Base-by-base conservation (phyloP, 2,329 filamentous ascomycete genomes). In the Arthrobotrys sphaeroides region DNA sequence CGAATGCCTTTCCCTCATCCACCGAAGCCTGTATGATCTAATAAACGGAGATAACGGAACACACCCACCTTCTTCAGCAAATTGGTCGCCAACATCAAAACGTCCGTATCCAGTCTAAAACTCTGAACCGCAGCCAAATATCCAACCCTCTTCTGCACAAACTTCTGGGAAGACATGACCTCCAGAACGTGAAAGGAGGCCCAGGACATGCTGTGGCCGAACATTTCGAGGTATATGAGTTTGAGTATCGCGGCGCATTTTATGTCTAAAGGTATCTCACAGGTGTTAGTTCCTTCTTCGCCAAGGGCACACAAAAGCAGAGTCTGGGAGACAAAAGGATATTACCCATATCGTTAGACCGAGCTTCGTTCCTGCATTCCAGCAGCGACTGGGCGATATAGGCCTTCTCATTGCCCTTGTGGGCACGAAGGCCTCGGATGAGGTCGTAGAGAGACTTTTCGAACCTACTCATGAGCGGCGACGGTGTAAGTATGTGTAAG, bases 141-240 rank as follows among this genome's bases (percentile, higher is more conserved):
- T 70, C 94, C 95, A 47, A 97, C 93, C 78, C 94, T 88, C 84
- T 99, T 99, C 83, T 97, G 94, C 79, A 93, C 88, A 82, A 96
- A 96, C 82, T 97, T 98, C 53, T 91, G 87, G 40, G 93, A 96
- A 38, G 94, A 96, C 95, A 99, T 99, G 84, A 99, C 95, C 84
- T 99, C 95, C 53, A 99, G 90, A 61, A 98, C 94, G 82, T 99
- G 92, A 84, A 99, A 99, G 10, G 94, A 94, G 2, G 95, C 95
- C 95, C 95, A 99, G 2, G 94, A 97, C 95, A 99, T 99, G 83
- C 98, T 95, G 82, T 98, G 92, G 12, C 95, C 95, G 79, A 98
- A 94, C 95, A 99, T 99, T 83, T 99, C 95, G 78, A 99, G 88
- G 82, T 99, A 99, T 62, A 97, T 90, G 80, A 99, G 88, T 85